Evolutionary conservation across 306 rosid species (phyloP), one percentile per base, ranked within the genome.

Genomic region (Vicia faba): DNA sequence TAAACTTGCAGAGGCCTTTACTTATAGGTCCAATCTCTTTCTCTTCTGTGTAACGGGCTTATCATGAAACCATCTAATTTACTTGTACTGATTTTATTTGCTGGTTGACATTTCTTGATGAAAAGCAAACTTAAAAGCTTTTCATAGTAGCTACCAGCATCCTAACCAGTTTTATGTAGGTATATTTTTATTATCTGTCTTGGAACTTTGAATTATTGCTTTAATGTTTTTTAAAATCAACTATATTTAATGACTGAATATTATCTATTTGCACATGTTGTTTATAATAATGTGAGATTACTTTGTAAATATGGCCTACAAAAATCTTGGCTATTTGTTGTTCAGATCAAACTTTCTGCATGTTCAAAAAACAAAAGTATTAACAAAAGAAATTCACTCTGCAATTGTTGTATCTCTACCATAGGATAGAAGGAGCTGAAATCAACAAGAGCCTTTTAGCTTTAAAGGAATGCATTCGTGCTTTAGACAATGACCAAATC

Each of bases 391-490:
- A 58, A 50, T 41, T 77, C 60, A 48, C 75, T 19, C 39, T 59
- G 68, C 40, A 65, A 65, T 36, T 45, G 48, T 39, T 65, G 69
- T 26, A 23, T 70, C 31, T 44, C 50, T 45, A 8, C 71, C 65
- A 50, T 81, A 95, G 99, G 85, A 95, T 95, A 55, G 99, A 95
- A 78, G 99, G 99, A 75, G 99, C 99, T 45, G 99, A 90, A 81
- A 95, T 95, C 70, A 95, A 95, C 73, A 95, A 88, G 85, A 90
- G 97, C 78, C 99, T 95, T 82, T 82, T 95, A 85, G 99, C 99
- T 31, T 78, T 95, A 63, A 95, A 95, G 87, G 99, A 95, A 80
- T 95, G 99, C 83, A 95, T 95, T 54, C 99, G 97, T 50, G 99
- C 97, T 66, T 77, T 95, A 78, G 99, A 95, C 86, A 90, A 90